Evolutionary conservation across 2,329 filamentous ascomycete genomes (phyloP).

Genomic region (Stemphylium beticola): DNA sequence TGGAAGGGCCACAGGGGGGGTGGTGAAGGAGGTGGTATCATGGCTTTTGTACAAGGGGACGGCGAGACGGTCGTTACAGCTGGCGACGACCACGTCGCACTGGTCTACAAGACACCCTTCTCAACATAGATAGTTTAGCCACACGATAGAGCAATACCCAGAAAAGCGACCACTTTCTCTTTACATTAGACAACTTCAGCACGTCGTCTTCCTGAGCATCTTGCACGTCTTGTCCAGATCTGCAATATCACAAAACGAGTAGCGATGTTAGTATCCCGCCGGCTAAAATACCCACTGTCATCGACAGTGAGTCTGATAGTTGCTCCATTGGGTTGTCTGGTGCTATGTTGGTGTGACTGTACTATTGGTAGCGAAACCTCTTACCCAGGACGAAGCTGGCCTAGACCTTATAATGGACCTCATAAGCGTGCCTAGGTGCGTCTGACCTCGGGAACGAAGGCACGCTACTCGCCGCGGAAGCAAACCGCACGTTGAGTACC

Average conservation of each 20-base stretch:
- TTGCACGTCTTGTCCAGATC: too few relatives aligned
- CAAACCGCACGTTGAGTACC: too few relatives aligned
- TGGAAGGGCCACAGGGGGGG: slow-evolving; percentile 89
- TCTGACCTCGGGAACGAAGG: too few relatives aligned
- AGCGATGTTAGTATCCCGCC: background rate
- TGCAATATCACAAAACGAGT: background rate
- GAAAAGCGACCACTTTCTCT: background rate
- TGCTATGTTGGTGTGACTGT: background rate
- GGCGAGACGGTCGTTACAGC: slow-evolving; percentile 83
- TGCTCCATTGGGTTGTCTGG: slow-evolving; percentile 3
- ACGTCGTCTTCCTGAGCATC: too few relatives aligned
- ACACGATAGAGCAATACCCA: background rate
- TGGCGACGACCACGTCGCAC: slow-evolving; percentile 72
- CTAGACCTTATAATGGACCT: too few relatives aligned
- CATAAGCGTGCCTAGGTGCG: too few relatives aligned
- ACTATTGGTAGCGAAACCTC: background rate
- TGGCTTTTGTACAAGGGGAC: slow-evolving; percentile 85
- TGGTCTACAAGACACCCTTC: slow-evolving; percentile 37
- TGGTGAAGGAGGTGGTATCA: slow-evolving; percentile 84
- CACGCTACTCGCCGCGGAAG: too few relatives aligned
- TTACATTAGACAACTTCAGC: background rate
- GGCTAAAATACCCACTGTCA: slow-evolving; percentile 1
- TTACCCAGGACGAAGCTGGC: too few relatives aligned
- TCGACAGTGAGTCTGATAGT: background rate
- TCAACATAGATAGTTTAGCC: slow-evolving; percentile 6